Conservation (phyloP, 1,139 yeast genomes). For the Scheffersomyces quercinus region DNA sequence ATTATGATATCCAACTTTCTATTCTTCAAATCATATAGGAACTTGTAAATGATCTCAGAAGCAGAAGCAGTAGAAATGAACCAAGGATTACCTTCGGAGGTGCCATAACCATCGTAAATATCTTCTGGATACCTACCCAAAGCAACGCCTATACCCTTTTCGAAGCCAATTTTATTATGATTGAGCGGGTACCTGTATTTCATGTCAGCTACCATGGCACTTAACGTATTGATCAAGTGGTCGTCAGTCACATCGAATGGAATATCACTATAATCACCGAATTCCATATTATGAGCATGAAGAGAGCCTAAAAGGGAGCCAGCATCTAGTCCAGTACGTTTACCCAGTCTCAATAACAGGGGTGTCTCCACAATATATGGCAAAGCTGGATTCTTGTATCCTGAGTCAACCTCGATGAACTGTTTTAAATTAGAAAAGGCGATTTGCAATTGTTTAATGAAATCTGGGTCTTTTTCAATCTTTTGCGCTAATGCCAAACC, state of each 20-base stretch:
- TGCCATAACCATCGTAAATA: slow-evolving; percentile 75
- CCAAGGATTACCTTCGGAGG: slow-evolving; percentile 92
- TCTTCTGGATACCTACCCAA: slow-evolving; percentile 95
- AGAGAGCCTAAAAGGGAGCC: slow-evolving; percentile 74
- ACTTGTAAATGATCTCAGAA: slow-evolving; percentile 55
- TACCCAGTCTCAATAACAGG: slow-evolving; percentile 30
- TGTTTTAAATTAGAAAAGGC: slow-evolving; percentile 29
- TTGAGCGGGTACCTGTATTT: slow-evolving; percentile 74
- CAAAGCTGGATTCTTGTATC: slow-evolving; percentile 41
- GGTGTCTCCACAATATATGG: slow-evolving; percentile 76
- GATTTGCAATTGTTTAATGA: slow-evolving; percentile 13
- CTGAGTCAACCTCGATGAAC: slow-evolving; percentile 43
- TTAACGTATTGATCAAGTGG: slow-evolving; percentile 57
- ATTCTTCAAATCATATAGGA: slow-evolving; percentile 26
- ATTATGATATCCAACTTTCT: slow-evolving; percentile 26
- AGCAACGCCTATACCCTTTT: slow-evolving; percentile 57
- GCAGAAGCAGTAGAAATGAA: slow-evolving; percentile 84
- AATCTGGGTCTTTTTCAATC: slow-evolving; percentile 33
- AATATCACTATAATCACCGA: slow-evolving; percentile 31
- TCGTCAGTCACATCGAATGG: slow-evolving; percentile 64
- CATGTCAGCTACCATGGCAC: slow-evolving; percentile 66
- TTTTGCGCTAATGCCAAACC: slow-evolving; percentile 52
- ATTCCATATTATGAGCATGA: slow-evolving; percentile 58
- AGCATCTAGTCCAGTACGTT: slow-evolving; percentile 75
- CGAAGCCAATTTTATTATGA: slow-evolving; percentile 39